Percentiles rank a stretch among this genome's conserved stretches.
These are phyloP conservation scores for Wickerhamomyces ciferrii DNA, from an alignment of 805 yeast genomes.

Conservation along the genomic window DNA sequence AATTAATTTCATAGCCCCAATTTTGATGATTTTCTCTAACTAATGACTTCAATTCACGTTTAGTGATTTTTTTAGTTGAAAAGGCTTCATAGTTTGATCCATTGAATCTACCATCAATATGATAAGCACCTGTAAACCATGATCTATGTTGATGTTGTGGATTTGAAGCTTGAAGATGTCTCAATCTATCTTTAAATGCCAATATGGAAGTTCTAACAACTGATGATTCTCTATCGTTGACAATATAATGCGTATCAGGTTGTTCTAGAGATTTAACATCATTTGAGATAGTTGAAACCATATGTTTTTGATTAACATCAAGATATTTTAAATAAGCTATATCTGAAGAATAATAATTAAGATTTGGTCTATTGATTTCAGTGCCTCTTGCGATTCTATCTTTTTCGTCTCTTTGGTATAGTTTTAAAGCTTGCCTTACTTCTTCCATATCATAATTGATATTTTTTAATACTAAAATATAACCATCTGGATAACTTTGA, in stretches of 20 bases:
- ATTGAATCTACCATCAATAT: too few species aligned
- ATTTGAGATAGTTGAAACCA: background rate
- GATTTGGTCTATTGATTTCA: background rate
- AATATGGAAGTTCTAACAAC: too few species aligned
- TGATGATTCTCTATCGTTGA: background rate
- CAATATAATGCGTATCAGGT: too few species aligned
- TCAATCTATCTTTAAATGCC: background rate
- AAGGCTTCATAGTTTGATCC: background rate
- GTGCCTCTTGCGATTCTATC: background rate
- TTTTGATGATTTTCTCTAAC: background rate
- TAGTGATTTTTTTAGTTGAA: background rate
- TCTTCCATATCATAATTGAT: background rate
- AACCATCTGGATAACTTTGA: background rate
- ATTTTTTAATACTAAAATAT: background rate
- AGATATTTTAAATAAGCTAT: background rate
- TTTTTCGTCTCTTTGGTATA: background rate
- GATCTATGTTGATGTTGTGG: background rate
- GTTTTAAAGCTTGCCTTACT: background rate
- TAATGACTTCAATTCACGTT: background rate
- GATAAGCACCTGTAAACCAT: background rate
- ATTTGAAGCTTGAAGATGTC: background rate
- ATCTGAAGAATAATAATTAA: background rate
- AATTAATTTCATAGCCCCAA: background rate
- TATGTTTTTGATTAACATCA: background rate
- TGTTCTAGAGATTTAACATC: background rate